Base-by-base conservation (phyloP, 73 alveolate species). In the Halteria grandinella region DNA sequence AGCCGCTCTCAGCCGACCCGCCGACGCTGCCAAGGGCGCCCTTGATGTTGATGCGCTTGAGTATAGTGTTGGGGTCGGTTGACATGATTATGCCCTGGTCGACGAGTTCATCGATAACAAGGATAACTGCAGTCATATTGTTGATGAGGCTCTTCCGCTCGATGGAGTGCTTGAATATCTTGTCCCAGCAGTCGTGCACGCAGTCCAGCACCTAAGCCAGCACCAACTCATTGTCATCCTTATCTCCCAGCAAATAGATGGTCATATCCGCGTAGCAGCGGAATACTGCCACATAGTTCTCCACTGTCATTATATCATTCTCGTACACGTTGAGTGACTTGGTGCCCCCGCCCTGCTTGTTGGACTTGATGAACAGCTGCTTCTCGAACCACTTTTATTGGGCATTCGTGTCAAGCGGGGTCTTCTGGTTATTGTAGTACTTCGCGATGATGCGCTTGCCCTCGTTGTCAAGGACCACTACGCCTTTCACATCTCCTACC, bases 71-170 rank as follows among this genome's bases (percentile, higher is more conserved):
- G 0, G 86, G 43, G n/a, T 80, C 91, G 0, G 69, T 3, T 1
- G 91, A 14, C 91, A 80, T 69, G 0, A 80, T 59, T 11, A 80
- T 63, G 17, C 91, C 91, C 29, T 57, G 62, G 45, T 80, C 91
- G 45, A 80, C 48, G n/a, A 80, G 63, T 45, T 80, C 91, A 33
- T 80, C 91, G 12, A 80, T 80, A 3, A 70, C 79, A 1, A 80
- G 48, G 36, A 80, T 80, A 23, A 80, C 91, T 50, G 91, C 91
- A 15, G 91, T 80, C 91, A 80, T 80, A 34, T 80, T 80, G 48
- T 41, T 71, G 2, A 55, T 80, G 12, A 80, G 45, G 48, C 71
- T 54, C 20, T 69, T 63, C 34, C 91, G 69, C 45, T 80, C 85
- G 8, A 80, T 80, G 28, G 20, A 43, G 12, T 44, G 52, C 57